Conservation (phyloP, 371 early-diverging fungal species). For the Mucor circinelloides region DNA sequence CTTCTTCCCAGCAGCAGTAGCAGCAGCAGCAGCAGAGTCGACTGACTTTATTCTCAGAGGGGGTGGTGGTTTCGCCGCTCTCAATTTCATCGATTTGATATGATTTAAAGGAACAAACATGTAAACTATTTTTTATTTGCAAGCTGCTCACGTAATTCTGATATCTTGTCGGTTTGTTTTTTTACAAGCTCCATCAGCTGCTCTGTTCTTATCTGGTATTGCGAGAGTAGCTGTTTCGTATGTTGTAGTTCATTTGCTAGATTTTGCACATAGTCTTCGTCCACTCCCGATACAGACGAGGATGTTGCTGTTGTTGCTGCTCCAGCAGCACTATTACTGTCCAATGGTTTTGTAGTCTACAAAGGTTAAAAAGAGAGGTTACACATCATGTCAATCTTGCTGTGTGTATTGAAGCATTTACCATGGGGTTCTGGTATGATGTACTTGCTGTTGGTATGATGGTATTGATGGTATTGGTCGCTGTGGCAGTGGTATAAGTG, state of each 20-base stretch:
- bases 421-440: constrained; percentile 16
- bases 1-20: too few relatives aligned
- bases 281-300: constrained; percentile 5
- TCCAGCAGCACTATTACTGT: background rate
- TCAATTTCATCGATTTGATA: background rate
- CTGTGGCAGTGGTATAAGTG: constrained; percentile 4
- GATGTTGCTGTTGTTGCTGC: background rate
- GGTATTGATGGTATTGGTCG: constrained; percentile 1
- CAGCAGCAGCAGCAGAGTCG: background rate
- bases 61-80: background rate
- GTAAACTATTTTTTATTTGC: background rate
- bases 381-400: background rate
- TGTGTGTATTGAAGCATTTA: background rate
- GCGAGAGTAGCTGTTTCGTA: constrained; percentile 22
- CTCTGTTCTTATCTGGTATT: constrained; percentile 30
- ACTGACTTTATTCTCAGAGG: background rate
- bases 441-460: background rate
- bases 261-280: constrained; percentile 26
- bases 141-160: constrained; percentile 30
- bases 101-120: background rate
- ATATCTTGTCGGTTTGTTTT: constrained; percentile 30
- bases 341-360: constrained; percentile 2
- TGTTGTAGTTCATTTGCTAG: constrained; percentile 24
- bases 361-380: background rate
- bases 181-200: constrained; percentile 29